phyloP scores from a whole-genome alignment of 2,329 filamentous ascomycete genomes.

The Diaporthe citriasiana region DNA sequence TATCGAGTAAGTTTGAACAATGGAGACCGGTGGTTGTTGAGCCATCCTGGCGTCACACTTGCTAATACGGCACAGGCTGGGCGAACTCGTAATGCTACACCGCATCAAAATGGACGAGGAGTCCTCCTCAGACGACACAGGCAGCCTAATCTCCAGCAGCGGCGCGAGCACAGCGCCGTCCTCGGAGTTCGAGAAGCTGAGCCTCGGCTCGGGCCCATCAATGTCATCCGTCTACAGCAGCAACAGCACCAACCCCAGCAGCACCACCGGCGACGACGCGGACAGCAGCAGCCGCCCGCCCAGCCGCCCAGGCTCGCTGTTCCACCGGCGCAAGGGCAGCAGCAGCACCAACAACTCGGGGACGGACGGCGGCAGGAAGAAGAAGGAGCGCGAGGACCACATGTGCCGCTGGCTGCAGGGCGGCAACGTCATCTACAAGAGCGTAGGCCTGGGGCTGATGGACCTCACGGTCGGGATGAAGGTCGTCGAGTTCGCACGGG shows the following conservation, averaged over 20 bases:
- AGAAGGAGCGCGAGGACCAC: slow-evolving; percentile 63
- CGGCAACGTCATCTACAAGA: slow-evolving; percentile 79
- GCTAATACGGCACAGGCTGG: slow-evolving; percentile 65
- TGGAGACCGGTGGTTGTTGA: background rate
- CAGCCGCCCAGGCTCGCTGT: slow-evolving; percentile 45
- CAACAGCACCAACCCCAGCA: slow-evolving; percentile 33
- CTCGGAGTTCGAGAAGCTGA: slow-evolving; percentile 54
- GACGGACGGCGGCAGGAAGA: slow-evolving; percentile 47
- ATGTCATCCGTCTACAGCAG: slow-evolving; percentile 58
- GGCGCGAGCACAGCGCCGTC: slow-evolving; percentile 50
- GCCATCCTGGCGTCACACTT: no score
- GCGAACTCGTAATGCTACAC: slow-evolving; percentile 79
- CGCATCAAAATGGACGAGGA: slow-evolving; percentile 59
- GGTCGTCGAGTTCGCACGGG: slow-evolving; percentile 67
- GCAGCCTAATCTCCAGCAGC: slow-evolving; percentile 38
- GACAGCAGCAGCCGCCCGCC: slow-evolving; percentile 40
- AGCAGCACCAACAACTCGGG: slow-evolving; percentile 39
- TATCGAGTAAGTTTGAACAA: slow-evolving; percentile 73
- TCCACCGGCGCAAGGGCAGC: slow-evolving; percentile 48
- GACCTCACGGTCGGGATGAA: slow-evolving; percentile 74
- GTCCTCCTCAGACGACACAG: slow-evolving; percentile 45
- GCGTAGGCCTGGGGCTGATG: slow-evolving; percentile 76
- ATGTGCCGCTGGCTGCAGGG: slow-evolving; percentile 69
- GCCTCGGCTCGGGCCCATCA: slow-evolving; percentile 49
- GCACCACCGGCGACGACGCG: slow-evolving; percentile 28